Base-by-base conservation (phyloP, 139 green algal species). In the Eudorina sp. region DNA sequence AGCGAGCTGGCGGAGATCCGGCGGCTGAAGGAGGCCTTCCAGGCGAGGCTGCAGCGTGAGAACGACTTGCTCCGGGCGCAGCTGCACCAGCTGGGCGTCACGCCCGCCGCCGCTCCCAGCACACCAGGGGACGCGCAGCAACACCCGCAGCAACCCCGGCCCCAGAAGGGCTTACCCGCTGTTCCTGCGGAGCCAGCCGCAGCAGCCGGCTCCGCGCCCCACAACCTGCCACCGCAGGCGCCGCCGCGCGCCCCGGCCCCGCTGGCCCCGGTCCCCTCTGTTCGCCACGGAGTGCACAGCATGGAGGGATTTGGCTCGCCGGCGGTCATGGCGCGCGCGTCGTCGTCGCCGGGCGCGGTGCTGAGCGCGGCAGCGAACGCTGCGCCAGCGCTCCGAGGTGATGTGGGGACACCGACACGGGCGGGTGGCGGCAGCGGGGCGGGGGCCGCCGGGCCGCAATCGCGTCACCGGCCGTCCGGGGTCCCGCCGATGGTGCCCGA, bases 1-100 rank as follows among this genome's bases (percentile, higher is more conserved):
- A 36, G 29, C 81, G 81, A 87, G 81, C 81, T 87, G n/a, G 45
- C 45, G 4, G 81, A 87, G 62, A 87, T 87, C 46, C 81, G 81
- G 27, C 62, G 45, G 21, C 66, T 87, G 21, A 87, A 87, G 81
- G 81, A 87, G 45, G 62, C 81, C 19, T 87, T 87, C 60, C 81
- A 87, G 60, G 64, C 46, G 14, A 62, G 81, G 8, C 46, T 87
- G 43, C 81, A 87, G 81, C 81, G 81, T 8, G 81, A 87, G 66
- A 87, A 78, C 66, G 81, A 78, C 31, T 45, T 45, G 5, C 64
- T 87, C 16, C 43, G 81, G 5, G 31, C n/a, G 45, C 64, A 78
- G 64, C 66, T 87, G 46, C 23, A 7, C 31, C 29, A 58, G 18
- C 45, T 68, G 55, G 81, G 81, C 2, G n/a, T 78, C 6, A 13